Percentiles rank a stretch among this genome's conserved stretches.
phyloP scores from a whole-genome alignment of 805 yeast genomes.

The Candida alai region DNA sequence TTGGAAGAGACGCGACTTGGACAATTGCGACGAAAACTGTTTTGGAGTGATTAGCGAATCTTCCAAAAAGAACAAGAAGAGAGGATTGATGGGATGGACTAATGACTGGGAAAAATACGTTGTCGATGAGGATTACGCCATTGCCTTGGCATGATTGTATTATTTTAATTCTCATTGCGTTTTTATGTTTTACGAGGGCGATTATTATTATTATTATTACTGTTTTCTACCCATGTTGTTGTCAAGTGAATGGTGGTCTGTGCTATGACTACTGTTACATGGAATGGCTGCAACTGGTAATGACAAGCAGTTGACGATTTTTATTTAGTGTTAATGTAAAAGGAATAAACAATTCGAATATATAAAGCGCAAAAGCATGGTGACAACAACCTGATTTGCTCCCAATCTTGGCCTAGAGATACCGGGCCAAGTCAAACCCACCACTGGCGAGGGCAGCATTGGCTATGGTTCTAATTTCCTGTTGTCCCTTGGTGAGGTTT shows the following conservation, averaged over 20 bases:
- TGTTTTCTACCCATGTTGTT: constrained; percentile 1
- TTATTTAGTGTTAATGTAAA: constrained; percentile 4
- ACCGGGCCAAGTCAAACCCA: neutral
- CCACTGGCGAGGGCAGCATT: constrained; percentile 14
- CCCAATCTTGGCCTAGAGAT: too few species aligned
- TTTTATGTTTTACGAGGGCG: neutral
- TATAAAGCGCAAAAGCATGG: neutral
- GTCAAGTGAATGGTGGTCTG: too few species aligned
- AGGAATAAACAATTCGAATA: constrained; percentile 3
- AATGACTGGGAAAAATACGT: constrained; percentile 33
- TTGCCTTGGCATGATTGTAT: constrained; percentile 19
- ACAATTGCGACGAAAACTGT: constrained; percentile 17
- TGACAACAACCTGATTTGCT: neutral
- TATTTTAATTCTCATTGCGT: constrained; percentile 3
- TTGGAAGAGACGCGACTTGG: constrained; percentile 29
- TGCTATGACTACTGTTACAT: too few species aligned
- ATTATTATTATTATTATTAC: neutral
- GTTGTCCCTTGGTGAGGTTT: constrained; percentile 22
- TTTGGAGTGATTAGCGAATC: constrained; percentile 11
- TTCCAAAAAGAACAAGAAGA: constrained; percentile 2
- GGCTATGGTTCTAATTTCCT: constrained; percentile 19
- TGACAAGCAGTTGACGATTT: constrained; percentile 1
- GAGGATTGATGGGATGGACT: constrained; percentile 14
- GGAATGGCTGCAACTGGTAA: too few species aligned
- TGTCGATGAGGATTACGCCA: constrained; percentile 20